These are phyloP conservation scores for Nemania sp. DNA, from an alignment of 2,329 filamentous ascomycete species.

Conservation along the genomic window DNA sequence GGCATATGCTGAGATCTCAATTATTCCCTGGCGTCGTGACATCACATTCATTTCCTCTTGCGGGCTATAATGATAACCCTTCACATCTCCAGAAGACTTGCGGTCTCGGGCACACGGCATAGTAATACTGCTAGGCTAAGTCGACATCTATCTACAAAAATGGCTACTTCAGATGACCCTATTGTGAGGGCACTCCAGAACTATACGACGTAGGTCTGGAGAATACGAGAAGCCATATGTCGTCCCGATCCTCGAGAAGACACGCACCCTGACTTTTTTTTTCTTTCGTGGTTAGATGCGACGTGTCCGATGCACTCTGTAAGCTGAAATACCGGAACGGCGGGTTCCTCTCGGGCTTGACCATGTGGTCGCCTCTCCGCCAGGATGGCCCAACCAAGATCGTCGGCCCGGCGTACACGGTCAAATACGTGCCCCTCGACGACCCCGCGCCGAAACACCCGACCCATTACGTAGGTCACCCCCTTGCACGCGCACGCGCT, in stretches of 20 bases:
- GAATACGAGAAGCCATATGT: neutral
- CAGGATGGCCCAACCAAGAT: conserved; percentile 65
- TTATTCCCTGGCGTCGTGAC: no score
- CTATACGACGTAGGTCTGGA: conserved; percentile 51
- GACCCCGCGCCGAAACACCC: conserved; percentile 60
- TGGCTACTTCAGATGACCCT: conserved; percentile 45
- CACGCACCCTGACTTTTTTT: conserved; percentile 10
- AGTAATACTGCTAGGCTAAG: neutral
- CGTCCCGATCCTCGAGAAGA: neutral
- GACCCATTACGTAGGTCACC: conserved; percentile 59
- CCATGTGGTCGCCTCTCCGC: conserved; percentile 65
- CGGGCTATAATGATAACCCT: conserved; percentile 7
- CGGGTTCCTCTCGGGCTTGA: conserved; percentile 66
- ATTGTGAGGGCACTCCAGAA: conserved; percentile 50
- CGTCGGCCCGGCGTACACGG: conserved; percentile 66
- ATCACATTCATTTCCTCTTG: neutral
- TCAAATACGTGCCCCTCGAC: conserved; percentile 62
- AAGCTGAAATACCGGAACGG: conserved; percentile 63
- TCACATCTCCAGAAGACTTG: neutral
- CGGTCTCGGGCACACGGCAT: neutral
- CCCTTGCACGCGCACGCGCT: no score
- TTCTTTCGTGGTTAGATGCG: conserved; percentile 54
- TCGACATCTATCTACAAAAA: conserved; percentile 33
- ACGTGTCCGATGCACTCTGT: conserved; percentile 64
- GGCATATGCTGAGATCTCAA: neutral